Evolutionary conservation across 1,139 yeast species (phyloP).

Genomic region (Hyphopichia khmerensis): DNA sequence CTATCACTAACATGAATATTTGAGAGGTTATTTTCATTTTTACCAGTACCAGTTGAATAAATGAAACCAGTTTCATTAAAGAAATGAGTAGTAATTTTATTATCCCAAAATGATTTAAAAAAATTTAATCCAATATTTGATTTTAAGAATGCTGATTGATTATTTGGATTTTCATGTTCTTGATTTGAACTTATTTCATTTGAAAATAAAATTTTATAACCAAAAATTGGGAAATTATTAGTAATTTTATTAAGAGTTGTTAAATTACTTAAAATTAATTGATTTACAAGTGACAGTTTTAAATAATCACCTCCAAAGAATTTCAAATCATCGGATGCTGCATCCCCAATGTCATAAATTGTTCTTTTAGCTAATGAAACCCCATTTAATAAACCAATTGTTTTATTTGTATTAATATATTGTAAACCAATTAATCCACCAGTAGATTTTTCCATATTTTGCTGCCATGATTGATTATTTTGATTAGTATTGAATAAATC

Average conservation of each 20-base stretch:
- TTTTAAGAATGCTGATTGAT: slow-evolving; percentile 26
- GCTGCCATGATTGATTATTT: slow-evolving; percentile 43
- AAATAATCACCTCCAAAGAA: slow-evolving; percentile 28
- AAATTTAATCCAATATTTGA: slow-evolving; percentile 25
- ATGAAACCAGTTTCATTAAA: slow-evolving; percentile 37
- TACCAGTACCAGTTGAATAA: slow-evolving; percentile 16
- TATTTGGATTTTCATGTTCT: slow-evolving; percentile 22
- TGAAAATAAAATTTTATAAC: slow-evolving; percentile 19
- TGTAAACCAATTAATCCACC: slow-evolving; percentile 49
- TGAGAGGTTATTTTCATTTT: slow-evolving; percentile 1
- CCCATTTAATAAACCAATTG: slow-evolving; percentile 33
- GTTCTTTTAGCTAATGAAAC: slow-evolving; percentile 42
- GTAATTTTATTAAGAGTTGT: slow-evolving; percentile 22
- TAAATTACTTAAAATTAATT: slow-evolving; percentile 22
- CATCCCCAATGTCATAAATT: slow-evolving; percentile 42
- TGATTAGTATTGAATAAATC: slow-evolving; percentile 36
- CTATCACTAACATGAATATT: slow-evolving; percentile 47
- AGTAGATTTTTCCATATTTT: slow-evolving; percentile 27
- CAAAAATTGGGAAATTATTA: slow-evolving; percentile 32
- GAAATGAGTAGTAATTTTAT: slow-evolving; percentile 37
- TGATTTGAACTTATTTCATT: slow-evolving; percentile 36
- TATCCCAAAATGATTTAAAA: slow-evolving; percentile 37
- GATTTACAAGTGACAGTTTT: slow-evolving; percentile 34
- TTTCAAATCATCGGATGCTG: slow-evolving; percentile 34
- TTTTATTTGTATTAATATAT: slow-evolving; percentile 17